Percentiles rank a stretch among this genome's conserved stretches.
phyloP scores from a whole-genome alignment of 192 early-diverging fungal genomes.

The Spizellomyces punctatus region DNA sequence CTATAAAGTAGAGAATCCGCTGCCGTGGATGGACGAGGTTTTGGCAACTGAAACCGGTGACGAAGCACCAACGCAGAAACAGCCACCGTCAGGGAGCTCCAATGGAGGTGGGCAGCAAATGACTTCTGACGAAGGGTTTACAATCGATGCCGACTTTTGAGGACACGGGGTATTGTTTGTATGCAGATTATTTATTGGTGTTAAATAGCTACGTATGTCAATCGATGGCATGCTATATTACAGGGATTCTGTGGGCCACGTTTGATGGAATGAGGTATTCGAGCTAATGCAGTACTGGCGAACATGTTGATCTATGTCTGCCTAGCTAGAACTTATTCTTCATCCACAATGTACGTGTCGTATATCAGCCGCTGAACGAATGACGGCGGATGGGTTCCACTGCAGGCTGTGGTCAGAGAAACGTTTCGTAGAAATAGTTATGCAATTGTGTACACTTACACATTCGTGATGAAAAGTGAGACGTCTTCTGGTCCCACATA shows the following conservation, averaged over 20 bases:
- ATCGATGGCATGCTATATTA: too few species aligned
- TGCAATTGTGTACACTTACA: slow-evolving; percentile 57
- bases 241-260: too few species aligned
- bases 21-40: slow-evolving; percentile 8
- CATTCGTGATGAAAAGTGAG: slow-evolving; percentile 86
- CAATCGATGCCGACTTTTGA: slow-evolving; percentile 22
- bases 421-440: not conserved
- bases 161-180: too few species aligned
- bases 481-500: slow-evolving; percentile 92
- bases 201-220: too few species aligned
- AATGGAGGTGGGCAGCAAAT: not conserved
- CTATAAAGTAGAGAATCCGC: not conserved
- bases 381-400: slow-evolving; percentile 75
- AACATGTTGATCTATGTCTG: too few species aligned
- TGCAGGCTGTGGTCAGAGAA: slow-evolving; percentile 14
- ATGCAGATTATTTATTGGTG: too few species aligned
- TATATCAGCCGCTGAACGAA: slow-evolving; percentile 78
- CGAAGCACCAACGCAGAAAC: not conserved
- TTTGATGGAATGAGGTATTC: too few species aligned
- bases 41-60: slow-evolving; percentile 2
- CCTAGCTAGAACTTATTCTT: not conserved
- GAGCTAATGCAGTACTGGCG: too few species aligned
- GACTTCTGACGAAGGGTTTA: not conserved
- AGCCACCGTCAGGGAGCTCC: not conserved
- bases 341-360: slow-evolving; percentile 43